Conservation (phyloP, 768 basidiomycete genomes). For the Russula earlei region DNA sequence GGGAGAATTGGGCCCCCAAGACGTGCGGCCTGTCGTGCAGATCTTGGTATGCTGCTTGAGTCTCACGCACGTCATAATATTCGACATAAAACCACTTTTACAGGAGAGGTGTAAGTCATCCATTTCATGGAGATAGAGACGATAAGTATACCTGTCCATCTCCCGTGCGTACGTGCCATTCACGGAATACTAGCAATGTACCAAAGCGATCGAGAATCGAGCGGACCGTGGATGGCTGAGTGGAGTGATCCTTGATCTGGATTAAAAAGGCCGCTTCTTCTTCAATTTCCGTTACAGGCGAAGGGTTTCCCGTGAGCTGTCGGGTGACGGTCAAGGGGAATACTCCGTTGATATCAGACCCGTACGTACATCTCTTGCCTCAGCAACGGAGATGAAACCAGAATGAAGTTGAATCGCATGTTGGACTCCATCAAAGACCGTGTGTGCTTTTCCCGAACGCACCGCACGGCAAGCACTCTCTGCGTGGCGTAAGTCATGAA, state of each 20-base stretch:
- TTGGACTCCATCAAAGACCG: constrained; percentile 3
- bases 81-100: constrained; percentile 47
- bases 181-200: constrained; percentile 14
- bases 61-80: constrained; percentile 57
- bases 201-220: constrained; percentile 17
- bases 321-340: background rate
- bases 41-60: constrained; percentile 39
- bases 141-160: constrained; percentile 14
- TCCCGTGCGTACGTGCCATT: constrained; percentile 5
- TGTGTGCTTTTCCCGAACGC: constrained; percentile 8
- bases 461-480: constrained; percentile 17
- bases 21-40: constrained; percentile 33
- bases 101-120: background rate
- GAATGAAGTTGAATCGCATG: constrained; percentile 14
- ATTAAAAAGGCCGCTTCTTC: constrained; percentile 17
- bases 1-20: constrained; percentile 14
- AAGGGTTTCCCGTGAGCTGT: constrained; percentile 17
- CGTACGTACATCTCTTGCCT: constrained; percentile 20
- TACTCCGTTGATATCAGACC: background rate
- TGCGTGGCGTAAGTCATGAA: constrained; percentile 16
- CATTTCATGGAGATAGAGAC: background rate
- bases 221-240: constrained; percentile 9
- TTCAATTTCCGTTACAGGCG: constrained; percentile 19
- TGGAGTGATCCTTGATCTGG: constrained; percentile 14
- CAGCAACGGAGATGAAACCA: constrained; percentile 13